A percentile compares a stretch with the other conserved stretches of the same genome.
Conservation (phyloP, 345 rosid genomes). For the Boechera divaricarpa region DNA sequence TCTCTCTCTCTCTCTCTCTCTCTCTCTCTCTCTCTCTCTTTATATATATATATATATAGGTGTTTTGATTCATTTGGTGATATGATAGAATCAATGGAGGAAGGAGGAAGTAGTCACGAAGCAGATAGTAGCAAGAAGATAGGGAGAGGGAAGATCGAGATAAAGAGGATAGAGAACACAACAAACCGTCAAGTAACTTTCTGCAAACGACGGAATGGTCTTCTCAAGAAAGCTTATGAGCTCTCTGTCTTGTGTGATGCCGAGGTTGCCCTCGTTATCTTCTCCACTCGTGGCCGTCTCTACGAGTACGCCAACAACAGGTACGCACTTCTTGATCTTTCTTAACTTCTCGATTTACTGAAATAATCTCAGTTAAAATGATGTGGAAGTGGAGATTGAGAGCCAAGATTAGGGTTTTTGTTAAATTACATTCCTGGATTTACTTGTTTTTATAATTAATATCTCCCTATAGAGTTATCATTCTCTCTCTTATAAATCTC, state of each 20-base stretch:
- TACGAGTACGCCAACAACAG: conserved; percentile 89
- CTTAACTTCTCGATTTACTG: neutral
- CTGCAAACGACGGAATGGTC: conserved; percentile 83
- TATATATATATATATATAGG: no score
- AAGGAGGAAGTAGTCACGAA: conserved; percentile 47
- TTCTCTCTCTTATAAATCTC: neutral
- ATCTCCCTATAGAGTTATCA: neutral
- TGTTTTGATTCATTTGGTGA: conserved; percentile 12
- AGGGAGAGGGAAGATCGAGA: conserved; percentile 85
- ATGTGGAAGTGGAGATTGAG: neutral
- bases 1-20: conserved; percentile 9
- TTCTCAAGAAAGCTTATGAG: conserved; percentile 89
- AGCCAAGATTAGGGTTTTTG: conserved; percentile 32
- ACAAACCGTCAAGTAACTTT: conserved; percentile 89
- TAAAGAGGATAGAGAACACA: conserved; percentile 80
- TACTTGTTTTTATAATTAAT: neutral
- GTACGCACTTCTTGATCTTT: conserved; percentile 39
- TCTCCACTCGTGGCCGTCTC: conserved; percentile 91
- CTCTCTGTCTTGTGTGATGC: conserved; percentile 86
- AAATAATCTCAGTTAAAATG: neutral
- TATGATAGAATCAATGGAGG: conserved; percentile 39
- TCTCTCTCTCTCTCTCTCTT: neutral
- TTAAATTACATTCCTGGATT: neutral
- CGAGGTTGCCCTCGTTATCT: conserved; percentile 79
- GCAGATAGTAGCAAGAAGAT: conserved; percentile 57